phyloP scores from a whole-genome alignment of 2,329 filamentous ascomycete species.

The Cladosporium sp. region DNA sequence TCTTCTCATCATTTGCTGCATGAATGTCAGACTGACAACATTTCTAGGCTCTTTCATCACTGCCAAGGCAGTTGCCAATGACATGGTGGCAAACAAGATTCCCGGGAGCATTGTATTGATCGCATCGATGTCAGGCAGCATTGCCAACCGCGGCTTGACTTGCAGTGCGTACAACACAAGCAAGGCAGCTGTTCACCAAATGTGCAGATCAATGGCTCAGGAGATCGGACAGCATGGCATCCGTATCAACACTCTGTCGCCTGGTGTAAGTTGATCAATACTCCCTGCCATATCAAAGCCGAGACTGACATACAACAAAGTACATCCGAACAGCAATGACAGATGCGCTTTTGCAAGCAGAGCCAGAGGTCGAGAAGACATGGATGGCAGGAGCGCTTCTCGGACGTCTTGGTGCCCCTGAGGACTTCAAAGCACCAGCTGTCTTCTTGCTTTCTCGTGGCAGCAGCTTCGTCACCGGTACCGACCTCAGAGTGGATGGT shows the following conservation, averaged over 20 bases:
- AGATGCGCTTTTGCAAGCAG: conserved; percentile 28
- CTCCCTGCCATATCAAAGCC: not conserved
- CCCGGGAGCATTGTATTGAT: conserved; percentile 36
- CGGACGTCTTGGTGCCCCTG: conserved; percentile 48
- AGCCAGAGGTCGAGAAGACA: conserved; percentile 46
- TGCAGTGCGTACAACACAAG: conserved; percentile 51
- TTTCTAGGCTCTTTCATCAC: conserved; percentile 33
- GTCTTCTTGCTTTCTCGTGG: conserved; percentile 64
- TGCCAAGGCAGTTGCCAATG: conserved; percentile 30
- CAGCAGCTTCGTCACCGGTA: conserved; percentile 65
- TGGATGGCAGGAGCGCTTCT: conserved; percentile 52
- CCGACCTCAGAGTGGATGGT: conserved; percentile 66
- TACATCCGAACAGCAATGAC: conserved; percentile 36
- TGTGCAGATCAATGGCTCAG: conserved; percentile 49
- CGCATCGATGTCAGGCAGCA: conserved; percentile 35
- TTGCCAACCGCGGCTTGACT: conserved; percentile 42
- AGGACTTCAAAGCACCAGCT: conserved; percentile 59
- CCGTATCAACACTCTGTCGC: conserved; percentile 46
- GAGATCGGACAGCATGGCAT: conserved; percentile 48
- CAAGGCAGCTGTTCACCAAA: conserved; percentile 52
- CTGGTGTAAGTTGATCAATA: conserved; percentile 30
- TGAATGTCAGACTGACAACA: not conserved
- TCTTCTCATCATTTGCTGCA: too few relatives aligned
- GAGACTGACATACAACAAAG: not conserved
- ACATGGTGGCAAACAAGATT: conserved; percentile 30